A percentile compares a stretch with the other conserved stretches of the same genome.
Evolutionary conservation across 2,329 filamentous ascomycete species (phyloP).

Genomic region (Ophiostoma sp.): DNA sequence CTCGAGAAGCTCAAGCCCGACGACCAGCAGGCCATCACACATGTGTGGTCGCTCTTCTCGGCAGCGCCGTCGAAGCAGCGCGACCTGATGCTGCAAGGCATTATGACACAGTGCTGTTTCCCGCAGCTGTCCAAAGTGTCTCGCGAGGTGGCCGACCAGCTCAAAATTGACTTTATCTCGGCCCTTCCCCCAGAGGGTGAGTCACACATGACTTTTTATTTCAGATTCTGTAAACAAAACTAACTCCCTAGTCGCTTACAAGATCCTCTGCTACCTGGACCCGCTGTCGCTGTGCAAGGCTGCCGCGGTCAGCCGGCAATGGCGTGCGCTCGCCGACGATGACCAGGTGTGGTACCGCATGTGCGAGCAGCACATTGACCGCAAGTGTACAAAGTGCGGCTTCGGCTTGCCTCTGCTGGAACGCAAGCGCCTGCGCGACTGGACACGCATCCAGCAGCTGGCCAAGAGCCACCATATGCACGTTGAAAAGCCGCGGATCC

Average conservation of each 20-base stretch:
- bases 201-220: slow-evolving; percentile 7
- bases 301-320: slow-evolving; percentile 83
- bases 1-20: slow-evolving; percentile 73
- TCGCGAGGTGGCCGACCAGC: slow-evolving; percentile 82
- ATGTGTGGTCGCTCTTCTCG: slow-evolving; percentile 97
- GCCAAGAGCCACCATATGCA: slow-evolving; percentile 35
- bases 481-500: slow-evolving; percentile 28
- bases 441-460: slow-evolving; percentile 77
- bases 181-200: slow-evolving; percentile 70
- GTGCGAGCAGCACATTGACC: slow-evolving; percentile 90
- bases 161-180: slow-evolving; percentile 93
- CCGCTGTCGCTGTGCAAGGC: slow-evolving; percentile 93
- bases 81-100: slow-evolving; percentile 92
- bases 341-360: slow-evolving; percentile 97
- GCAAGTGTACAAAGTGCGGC: slow-evolving; percentile 90
- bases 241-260: slow-evolving; percentile 61
- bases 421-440: slow-evolving; percentile 76
- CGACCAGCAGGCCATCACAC: slow-evolving; percentile 92
- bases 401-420: slow-evolving; percentile 91
- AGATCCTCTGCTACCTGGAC: slow-evolving; percentile 87
- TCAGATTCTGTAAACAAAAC: neutral
- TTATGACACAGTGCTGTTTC: slow-evolving; percentile 95
- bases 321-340: slow-evolving; percentile 88
- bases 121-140: slow-evolving; percentile 92
- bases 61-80: slow-evolving; percentile 90